phyloP scores from a whole-genome alignment of 2,329 filamentous ascomycete species.

The Alternaria rosae region DNA sequence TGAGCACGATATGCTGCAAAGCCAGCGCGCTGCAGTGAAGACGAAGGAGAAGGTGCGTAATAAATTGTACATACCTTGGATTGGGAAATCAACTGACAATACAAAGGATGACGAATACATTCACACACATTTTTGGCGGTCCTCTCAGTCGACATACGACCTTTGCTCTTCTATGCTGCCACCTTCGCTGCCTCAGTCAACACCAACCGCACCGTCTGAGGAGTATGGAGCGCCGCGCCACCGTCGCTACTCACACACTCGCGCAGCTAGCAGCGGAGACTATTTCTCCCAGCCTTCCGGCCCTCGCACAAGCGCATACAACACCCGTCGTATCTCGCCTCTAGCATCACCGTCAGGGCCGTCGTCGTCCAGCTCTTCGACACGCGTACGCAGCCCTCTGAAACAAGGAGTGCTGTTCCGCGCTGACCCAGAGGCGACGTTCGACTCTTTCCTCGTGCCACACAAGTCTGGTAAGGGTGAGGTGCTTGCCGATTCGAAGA shows the following conservation, averaged over 20 bases:
- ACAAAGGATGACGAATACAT: slow-evolving; percentile 1
- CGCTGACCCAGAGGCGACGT: slow-evolving; percentile 26
- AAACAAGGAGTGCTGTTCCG: slow-evolving; percentile 11
- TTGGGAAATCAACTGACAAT: slow-evolving; percentile 11
- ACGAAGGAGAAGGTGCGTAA: slow-evolving; percentile 19
- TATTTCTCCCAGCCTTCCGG: slow-evolving; percentile 8
- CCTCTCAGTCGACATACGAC: slow-evolving; percentile 10
- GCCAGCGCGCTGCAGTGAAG: slow-evolving; percentile 8
- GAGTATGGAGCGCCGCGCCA: neutral
- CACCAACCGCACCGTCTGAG: neutral
- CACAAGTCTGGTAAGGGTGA: slow-evolving; percentile 38
- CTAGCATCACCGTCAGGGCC: neutral
- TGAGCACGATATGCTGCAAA: slow-evolving; percentile 16
- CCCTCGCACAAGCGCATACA: neutral
- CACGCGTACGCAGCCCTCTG: slow-evolving; percentile 22
- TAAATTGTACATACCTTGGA: slow-evolving; percentile 3
- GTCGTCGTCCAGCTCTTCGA: slow-evolving; percentile 2
- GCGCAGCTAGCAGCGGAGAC: slow-evolving; percentile 16
- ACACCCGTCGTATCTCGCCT: neutral
- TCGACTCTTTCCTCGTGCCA: slow-evolving; percentile 36
- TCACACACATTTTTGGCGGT: slow-evolving; percentile 11
- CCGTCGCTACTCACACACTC: neutral
- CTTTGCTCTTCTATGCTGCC: slow-evolving; percentile 11
- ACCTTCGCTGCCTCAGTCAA: neutral
- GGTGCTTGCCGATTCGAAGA: slow-evolving; percentile 18